These are phyloP conservation scores for Wickerhamiella brachini DNA, from an alignment of 805 yeast species.

Conservation along the genomic window DNA sequence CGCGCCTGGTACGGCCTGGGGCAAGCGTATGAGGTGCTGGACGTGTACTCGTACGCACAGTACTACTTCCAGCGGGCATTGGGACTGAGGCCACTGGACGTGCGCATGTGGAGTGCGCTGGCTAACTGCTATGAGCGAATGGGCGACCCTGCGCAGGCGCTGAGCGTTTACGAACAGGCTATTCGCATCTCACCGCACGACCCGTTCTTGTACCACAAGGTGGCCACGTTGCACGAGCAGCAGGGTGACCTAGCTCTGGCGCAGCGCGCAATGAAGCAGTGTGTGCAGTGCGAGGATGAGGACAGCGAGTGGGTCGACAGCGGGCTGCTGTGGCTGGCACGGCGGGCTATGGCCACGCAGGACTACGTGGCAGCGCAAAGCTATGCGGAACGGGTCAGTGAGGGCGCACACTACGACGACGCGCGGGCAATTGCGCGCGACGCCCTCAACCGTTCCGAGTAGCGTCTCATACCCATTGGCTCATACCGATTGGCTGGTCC, in stretches of 20 bases:
- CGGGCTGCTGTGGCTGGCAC: slow-evolving; percentile 80
- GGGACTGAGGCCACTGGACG: slow-evolving; percentile 73
- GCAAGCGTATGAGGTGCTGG: slow-evolving; percentile 92
- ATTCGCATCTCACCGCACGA: slow-evolving; percentile 43
- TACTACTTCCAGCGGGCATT: slow-evolving; percentile 90
- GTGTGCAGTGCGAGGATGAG: slow-evolving; percentile 26
- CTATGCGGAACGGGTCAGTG: slow-evolving; percentile 59
- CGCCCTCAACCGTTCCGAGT: slow-evolving; percentile 33
- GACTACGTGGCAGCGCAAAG: slow-evolving; percentile 57
- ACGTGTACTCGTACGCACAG: slow-evolving; percentile 84
- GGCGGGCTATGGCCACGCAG: slow-evolving; percentile 40
- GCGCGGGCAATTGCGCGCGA: slow-evolving; percentile 74
- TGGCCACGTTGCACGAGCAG: slow-evolving; percentile 55
- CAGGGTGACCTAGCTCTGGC: slow-evolving; percentile 41
- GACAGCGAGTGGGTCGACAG: slow-evolving; percentile 48
- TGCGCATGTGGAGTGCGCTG: slow-evolving; percentile 92
- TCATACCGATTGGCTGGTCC: no score
- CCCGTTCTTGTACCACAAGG: slow-evolving; percentile 41
- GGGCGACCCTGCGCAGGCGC: slow-evolving; percentile 54
- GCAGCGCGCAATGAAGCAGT: slow-evolving; percentile 46
- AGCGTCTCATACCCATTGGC: no score
- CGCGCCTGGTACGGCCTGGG: slow-evolving; percentile 98
- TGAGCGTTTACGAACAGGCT: slow-evolving; percentile 73
- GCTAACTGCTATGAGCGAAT: slow-evolving; percentile 81
- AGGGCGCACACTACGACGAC: slow-evolving; percentile 80